Evolutionary conservation across 805 yeast genomes (phyloP).

Genomic region (Metschnikowia lochheadii): DNA sequence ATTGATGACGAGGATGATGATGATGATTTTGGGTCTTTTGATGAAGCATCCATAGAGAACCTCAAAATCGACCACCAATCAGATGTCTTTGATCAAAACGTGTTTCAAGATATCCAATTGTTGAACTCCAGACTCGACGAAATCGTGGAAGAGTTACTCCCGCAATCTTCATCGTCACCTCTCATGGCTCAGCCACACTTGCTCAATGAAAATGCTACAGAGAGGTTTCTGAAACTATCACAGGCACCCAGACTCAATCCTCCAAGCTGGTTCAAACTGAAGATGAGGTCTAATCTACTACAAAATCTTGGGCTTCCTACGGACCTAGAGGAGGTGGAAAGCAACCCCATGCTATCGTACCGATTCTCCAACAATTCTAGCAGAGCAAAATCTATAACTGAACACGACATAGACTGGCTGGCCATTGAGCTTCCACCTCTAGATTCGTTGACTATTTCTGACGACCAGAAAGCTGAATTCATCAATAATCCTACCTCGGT

Average conservation of each 20-base stretch:
- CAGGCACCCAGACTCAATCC: conserved; percentile 49
- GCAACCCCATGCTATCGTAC: background rate
- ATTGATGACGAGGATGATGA: conserved; percentile 28
- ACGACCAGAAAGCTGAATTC: conserved; percentile 24
- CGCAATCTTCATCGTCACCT: background rate
- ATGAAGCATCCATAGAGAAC: conserved; percentile 30
- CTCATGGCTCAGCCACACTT: conserved; percentile 5
- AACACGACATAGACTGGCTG: conserved; percentile 33
- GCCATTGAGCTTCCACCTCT: conserved; percentile 35
- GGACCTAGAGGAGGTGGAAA: conserved; percentile 52
- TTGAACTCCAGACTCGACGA: conserved; percentile 7
- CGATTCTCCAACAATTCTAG: background rate
- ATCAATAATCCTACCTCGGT: conserved; percentile 24
- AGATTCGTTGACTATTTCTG: conserved; percentile 25
- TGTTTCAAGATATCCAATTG: conserved; percentile 1
- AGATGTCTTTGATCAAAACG: background rate
- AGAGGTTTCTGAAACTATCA: conserved; percentile 46
- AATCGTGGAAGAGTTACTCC: conserved; percentile 13
- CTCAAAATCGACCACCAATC: conserved; percentile 8
- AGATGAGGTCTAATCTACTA: conserved; percentile 59
- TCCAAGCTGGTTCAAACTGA: conserved; percentile 66
- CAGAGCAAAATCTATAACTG: conserved; percentile 22
- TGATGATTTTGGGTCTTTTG: conserved; percentile 38
- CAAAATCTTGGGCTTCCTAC: conserved; percentile 70
- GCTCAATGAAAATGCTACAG: conserved; percentile 32